Base-by-base conservation (phyloP, 2,329 filamentous ascomycete species). In the Colletotrichum shisoi region DNA sequence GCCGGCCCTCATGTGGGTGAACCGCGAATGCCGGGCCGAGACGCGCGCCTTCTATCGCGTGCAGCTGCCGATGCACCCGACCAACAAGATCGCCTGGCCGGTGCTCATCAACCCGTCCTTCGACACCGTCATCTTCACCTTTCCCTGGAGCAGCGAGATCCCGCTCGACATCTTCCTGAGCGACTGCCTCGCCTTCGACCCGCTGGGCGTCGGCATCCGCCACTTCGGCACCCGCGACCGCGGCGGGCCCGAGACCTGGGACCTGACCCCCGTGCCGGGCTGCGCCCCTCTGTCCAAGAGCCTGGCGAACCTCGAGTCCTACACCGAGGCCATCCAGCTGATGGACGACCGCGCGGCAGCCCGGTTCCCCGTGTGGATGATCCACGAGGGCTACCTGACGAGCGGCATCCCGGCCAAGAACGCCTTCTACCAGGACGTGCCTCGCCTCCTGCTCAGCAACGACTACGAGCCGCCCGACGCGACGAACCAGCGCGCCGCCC, bases 21-120 rank as follows among this genome's bases (percentile, higher is more conserved):
- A 68, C 19, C 65, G 65, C 27, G 70, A 71, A 51, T 65, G 69
- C 13, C 62, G 70, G 19, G 68, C 57, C 19, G 70, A 69, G 49
- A 69, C 70, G 13, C 45, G 65, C 13, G 62, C 64, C n/a, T 71
- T 71, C 40, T 71, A 71, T 49, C 70, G 70, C 52, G 67, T 71
- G 24, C 70, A 67, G 12, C 57, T 71, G 49, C 70, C 70, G 12
- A 59, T 67, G 59, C 62, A 68, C 42, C 66, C 66, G n/a, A 68
- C 66, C 54, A 68, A 67, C 42, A 68, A 68, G 66, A 67, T 68
- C 21, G 66, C 66, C 45, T 68, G 66, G 66, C 66, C 66, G 3
- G 66, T 67, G 27, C 44, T 65, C 54, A 71, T 71, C 46, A 70
- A 71, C 52, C 70, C 70, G 9, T 68, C 69, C 17, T 71, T 64